Base-by-base conservation (phyloP, 1,284 basidiomycete genomes). In the Bothia castanella region DNA sequence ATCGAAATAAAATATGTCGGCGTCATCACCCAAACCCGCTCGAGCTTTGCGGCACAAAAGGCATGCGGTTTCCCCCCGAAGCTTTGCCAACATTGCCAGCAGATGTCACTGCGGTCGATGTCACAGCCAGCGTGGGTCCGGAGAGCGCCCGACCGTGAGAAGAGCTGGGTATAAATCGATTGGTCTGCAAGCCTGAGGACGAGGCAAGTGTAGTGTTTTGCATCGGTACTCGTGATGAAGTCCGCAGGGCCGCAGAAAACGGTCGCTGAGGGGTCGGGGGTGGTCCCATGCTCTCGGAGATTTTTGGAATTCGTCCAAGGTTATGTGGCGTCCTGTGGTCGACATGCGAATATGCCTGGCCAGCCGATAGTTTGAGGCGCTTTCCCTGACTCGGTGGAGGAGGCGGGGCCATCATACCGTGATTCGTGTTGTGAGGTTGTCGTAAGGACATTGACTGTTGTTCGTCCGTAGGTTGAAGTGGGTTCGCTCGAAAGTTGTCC, bases 21-120 rank as follows among this genome's bases (percentile, higher is more conserved):
- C 20, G n/a, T n/a, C 36, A 45, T 68, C 49, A 71, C 35, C 68
- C 66, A 55, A 68, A 64, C 37, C 63, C 58, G 4, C 45, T 55
- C 13, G 56, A 52, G n/a, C 44, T 45, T 25, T 67, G 64, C 29
- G 75, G 71, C 38, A 76, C 59, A 60, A 82, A 82, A 45, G 78
- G 75, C 52, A 68, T 67, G 56, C 79, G 70, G 51, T 80, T 79
- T 35, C 69, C 70, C 51, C 68, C 65, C 31, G 57, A 54, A 44
- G 58, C 42, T 32, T 46, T 52, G 36, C 52, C 47, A 40, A 46
- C 30, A 36, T 44, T 53, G 29, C 48, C 31, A 45, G 32, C 38
- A 12, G 47, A 4, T 36, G 47, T 27, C 51, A 48, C 49, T 3
- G 47, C 35, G 2, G 50, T 41, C 27, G 54, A 30, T 17, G 21